Base-by-base conservation (phyloP, 177 flowering plant species). In the Vitis hybrid region DNA sequence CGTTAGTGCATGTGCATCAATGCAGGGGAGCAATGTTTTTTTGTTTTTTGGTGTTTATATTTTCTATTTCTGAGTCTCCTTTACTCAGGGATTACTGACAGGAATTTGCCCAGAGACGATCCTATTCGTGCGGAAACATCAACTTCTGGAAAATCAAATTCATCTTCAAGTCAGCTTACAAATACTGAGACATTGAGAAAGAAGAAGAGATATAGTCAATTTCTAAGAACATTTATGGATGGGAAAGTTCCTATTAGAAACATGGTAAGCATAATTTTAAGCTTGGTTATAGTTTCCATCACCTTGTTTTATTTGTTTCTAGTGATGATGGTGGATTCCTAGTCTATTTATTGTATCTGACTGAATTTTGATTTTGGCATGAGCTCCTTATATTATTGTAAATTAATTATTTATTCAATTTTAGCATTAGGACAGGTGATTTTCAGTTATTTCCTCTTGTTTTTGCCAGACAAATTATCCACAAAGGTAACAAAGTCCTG, bases 151-250 rank as follows among this genome's bases (percentile, higher is more conserved):
- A 52, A 68, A 59, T 64, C 30, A 30, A 64, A 54, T 55, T 70
- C 79, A 2, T 46, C 64, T 35, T 67, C 74, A 11, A 67, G 64
- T 49, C 71, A 75, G 50, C 67, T 14, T n/a, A 51, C 52, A 3
- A 51, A 58, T 57, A 1, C 32, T 17, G 69, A 52, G 18, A 72
- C 52, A 54, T 32, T 27, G 8, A 70, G 54, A 51, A 67, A 62
- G 8, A 54, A 27, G 11, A 65, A 64, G 24, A 18, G 60, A 51
- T 63, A 73, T 52, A 60, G 60, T 56, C 9, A 32, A 21, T 24
- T 77, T 68, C 65, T 67, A 49, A n/a, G n/a, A n/a, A 79, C 72
- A 46, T 56, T 79, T 62, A 74, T 79, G 17, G 81, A 83, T 60
- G 75, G 79, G 1, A 83, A 69, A 68, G 32, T 74, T 62, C 67